Percentiles rank a stretch among this genome's conserved stretches.
Evolutionary conservation across 495 filamentous ascomycete genomes (phyloP).

Genomic region (Parathielavia appendiculata): DNA sequence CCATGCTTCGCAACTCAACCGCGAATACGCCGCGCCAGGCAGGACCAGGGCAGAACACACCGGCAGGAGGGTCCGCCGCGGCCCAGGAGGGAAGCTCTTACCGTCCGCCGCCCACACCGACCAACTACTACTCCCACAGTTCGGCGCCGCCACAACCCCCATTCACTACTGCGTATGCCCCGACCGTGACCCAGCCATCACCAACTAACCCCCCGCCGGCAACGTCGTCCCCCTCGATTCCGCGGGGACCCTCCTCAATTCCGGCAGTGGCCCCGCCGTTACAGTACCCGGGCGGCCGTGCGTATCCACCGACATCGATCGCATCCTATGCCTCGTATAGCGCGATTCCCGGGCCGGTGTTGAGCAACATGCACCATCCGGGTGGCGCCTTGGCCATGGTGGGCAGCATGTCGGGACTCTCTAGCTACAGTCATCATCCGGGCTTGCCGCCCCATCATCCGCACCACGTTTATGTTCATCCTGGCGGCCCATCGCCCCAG

Average conservation of each 20-base stretch:
- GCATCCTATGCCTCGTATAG: slow-evolving; percentile 16
- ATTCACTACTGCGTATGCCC: slow-evolving; percentile 51
- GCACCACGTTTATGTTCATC: slow-evolving; percentile 23
- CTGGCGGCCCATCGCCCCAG: slow-evolving; percentile 34
- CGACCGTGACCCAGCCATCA: slow-evolving; percentile 36
- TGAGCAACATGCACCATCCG: slow-evolving; percentile 73
- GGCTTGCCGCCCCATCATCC: slow-evolving; percentile 36
- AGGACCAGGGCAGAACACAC: slow-evolving; percentile 29
- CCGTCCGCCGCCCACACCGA: slow-evolving; percentile 54
- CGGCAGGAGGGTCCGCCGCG: slow-evolving; percentile 2
- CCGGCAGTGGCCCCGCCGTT: slow-evolving; percentile 35
- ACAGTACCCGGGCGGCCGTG: slow-evolving; percentile 29
- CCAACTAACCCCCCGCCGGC: slow-evolving; percentile 12
- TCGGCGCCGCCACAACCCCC: slow-evolving; percentile 57
- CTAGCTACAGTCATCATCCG: slow-evolving; percentile 48
- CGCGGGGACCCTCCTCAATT: slow-evolving; percentile 42
- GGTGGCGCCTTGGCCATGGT: slow-evolving; percentile 64
- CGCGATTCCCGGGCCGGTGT: slow-evolving; percentile 58
- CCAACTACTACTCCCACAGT: slow-evolving; percentile 52
- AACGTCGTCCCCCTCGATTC: slow-evolving; percentile 11
- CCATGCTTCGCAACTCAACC: slow-evolving; percentile 11
- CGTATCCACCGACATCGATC: slow-evolving; percentile 18
- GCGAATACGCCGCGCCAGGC: slow-evolving; percentile 18
- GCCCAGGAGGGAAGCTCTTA: slow-evolving; percentile 41
- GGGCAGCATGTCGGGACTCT: slow-evolving; percentile 50